These are phyloP conservation scores for Amanita polypyramis DNA, from an alignment of 768 basidiomycete genomes.

Conservation along the genomic window DNA sequence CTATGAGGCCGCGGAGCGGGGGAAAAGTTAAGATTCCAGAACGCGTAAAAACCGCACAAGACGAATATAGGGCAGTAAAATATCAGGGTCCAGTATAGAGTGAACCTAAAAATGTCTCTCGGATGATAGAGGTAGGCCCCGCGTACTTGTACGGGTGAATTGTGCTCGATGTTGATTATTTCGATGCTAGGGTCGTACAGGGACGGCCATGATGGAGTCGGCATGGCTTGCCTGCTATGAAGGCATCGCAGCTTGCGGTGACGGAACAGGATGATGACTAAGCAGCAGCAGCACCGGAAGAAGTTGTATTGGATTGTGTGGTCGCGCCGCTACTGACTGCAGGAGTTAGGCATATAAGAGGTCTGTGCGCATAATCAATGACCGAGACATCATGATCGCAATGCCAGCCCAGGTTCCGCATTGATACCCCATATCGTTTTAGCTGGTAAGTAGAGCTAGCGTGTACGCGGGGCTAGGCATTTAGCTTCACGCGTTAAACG, in stretches of 20 bases:
- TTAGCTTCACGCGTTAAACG: too few species aligned
- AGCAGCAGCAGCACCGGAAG: too few species aligned
- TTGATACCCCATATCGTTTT: too few species aligned
- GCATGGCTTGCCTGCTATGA: neutral
- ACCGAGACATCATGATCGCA: too few species aligned
- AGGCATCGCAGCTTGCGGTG: neutral
- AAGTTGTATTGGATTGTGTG: too few species aligned
- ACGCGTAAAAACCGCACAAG: slow-evolving; percentile 37
- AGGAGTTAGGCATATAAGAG: too few species aligned
- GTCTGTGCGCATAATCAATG: too few species aligned
- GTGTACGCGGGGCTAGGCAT: too few species aligned
- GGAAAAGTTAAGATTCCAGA: slow-evolving; percentile 41
- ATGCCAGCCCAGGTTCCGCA: too few species aligned
- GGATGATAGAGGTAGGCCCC: slow-evolving; percentile 33
- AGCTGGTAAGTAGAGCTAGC: too few species aligned
- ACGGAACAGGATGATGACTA: slow-evolving; percentile 7
- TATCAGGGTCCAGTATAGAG: slow-evolving; percentile 40
- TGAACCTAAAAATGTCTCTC: slow-evolving; percentile 39
- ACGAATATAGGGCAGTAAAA: slow-evolving; percentile 42
- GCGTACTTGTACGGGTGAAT: slow-evolving; percentile 26
- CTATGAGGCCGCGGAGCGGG: slow-evolving; percentile 16
- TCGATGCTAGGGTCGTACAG: slow-evolving; percentile 42
- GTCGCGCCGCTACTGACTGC: too few species aligned
- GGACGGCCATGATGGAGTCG: slow-evolving; percentile 34
- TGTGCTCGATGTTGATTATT: slow-evolving; percentile 31